phyloP scores from a whole-genome alignment of 2,329 filamentous ascomycete genomes.

The Cercospora nicotianae region DNA sequence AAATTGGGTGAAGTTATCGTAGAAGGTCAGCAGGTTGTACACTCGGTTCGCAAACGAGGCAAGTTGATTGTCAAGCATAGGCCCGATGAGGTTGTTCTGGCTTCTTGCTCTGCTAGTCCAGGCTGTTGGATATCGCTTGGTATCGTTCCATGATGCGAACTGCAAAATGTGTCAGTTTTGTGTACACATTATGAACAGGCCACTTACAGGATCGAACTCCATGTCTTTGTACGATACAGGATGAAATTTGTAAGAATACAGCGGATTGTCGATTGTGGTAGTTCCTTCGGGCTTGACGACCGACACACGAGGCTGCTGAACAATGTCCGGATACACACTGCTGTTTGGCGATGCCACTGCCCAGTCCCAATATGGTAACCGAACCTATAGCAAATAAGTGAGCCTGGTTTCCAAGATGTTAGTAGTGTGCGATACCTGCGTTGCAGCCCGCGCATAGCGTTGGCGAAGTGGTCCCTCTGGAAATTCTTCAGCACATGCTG shows the following conservation, averaged over 20 bases:
- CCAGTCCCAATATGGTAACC: slow-evolving; percentile 53
- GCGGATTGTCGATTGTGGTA: slow-evolving; percentile 37
- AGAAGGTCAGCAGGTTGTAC: slow-evolving; percentile 66
- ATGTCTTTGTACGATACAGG: slow-evolving; percentile 61
- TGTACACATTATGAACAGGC: no score
- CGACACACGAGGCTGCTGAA: slow-evolving; percentile 42
- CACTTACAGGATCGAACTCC: slow-evolving; percentile 59
- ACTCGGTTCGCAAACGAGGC: slow-evolving; percentile 60
- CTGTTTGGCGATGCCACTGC: slow-evolving; percentile 41
- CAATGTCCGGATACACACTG: slow-evolving; percentile 42
- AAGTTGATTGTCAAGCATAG: slow-evolving; percentile 55
- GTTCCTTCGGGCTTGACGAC: slow-evolving; percentile 39
- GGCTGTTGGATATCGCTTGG: slow-evolving; percentile 57
- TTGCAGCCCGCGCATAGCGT: slow-evolving; percentile 44
- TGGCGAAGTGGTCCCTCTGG: slow-evolving; percentile 40
- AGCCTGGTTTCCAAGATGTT: background rate
- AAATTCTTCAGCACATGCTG: slow-evolving; percentile 45
- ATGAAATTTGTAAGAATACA: slow-evolving; percentile 41
- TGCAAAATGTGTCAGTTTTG: no score
- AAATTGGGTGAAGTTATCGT: slow-evolving; percentile 66
- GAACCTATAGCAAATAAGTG: slow-evolving; percentile 32
- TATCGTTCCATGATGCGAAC: slow-evolving; percentile 62
- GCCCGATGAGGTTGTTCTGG: slow-evolving; percentile 58
- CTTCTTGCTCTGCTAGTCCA: slow-evolving; percentile 51
- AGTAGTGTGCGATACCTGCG: slow-evolving; percentile 12